Conservation (phyloP, 306 rosid species). For the Vigna mungo region DNA sequence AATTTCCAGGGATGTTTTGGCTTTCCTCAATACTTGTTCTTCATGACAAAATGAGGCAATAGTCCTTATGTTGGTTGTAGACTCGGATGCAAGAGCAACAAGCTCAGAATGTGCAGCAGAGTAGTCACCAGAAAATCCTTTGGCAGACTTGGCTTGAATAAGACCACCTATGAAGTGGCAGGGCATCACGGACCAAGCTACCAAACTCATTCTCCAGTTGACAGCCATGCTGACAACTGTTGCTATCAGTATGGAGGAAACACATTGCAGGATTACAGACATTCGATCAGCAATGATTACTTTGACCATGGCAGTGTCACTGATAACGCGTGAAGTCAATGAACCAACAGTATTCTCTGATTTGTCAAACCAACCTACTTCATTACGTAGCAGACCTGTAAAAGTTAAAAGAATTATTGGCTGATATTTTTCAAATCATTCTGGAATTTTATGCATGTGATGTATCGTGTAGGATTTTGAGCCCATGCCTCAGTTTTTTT, state of each 20-base stretch:
- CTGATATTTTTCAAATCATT: conserved; percentile 9
- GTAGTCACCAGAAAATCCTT: conserved; percentile 85
- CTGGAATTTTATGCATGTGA: conserved; percentile 8
- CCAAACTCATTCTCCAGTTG: conserved; percentile 91
- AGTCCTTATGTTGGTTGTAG: conserved; percentile 82
- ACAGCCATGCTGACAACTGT: conserved; percentile 74
- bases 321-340: conserved; percentile 76
- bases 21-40: conserved; percentile 70
- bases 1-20: conserved; percentile 60
- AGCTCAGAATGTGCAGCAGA: conserved; percentile 76
- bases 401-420: conserved; percentile 22
- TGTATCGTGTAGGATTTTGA: conserved; percentile 29
- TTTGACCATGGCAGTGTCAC: conserved; percentile 83
- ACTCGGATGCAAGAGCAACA: conserved; percentile 78
- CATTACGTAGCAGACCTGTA: conserved; percentile 76
- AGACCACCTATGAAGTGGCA: conserved; percentile 97
- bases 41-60: conserved; percentile 89
- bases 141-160: conserved; percentile 88
- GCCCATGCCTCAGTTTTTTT: conserved; percentile 2
- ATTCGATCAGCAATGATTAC: conserved; percentile 83
- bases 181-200: conserved; percentile 98
- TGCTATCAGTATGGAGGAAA: conserved; percentile 89
- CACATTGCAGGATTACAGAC: conserved; percentile 86
- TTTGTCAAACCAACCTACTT: conserved; percentile 90
- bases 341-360: conserved; percentile 75